Conservation (phyloP, 768 basidiomycete genomes). For the Termitomyces sp. region DNA sequence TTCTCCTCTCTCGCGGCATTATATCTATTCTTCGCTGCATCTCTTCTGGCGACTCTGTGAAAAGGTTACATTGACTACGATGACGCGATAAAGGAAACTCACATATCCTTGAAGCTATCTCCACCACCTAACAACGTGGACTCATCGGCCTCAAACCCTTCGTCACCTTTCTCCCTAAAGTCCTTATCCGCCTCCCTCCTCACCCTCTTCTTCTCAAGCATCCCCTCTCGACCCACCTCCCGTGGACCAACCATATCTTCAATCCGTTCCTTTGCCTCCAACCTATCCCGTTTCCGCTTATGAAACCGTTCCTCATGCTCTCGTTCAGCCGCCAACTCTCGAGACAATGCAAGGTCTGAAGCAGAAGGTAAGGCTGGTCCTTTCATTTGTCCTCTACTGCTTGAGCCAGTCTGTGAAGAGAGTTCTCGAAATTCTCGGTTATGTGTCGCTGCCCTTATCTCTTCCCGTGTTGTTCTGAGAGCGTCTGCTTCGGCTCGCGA, state of each 20-base stretch:
- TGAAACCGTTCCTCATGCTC: conserved; percentile 44
- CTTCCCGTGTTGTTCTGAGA: conserved; percentile 51
- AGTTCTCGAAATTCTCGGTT: conserved; percentile 16
- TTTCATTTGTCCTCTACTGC: conserved; percentile 36
- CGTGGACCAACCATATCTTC: conserved; percentile 82
- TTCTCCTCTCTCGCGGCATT: conserved; percentile 46
- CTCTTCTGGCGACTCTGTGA: conserved; percentile 64
- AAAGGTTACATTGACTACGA: background rate
- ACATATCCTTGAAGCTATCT: conserved; percentile 80
- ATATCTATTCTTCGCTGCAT: conserved; percentile 61
- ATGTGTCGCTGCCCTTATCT: conserved; percentile 48
- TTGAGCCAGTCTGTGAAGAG: conserved; percentile 18
- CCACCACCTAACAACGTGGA: conserved; percentile 76
- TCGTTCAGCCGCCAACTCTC: conserved; percentile 53
- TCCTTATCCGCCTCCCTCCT: conserved; percentile 64
- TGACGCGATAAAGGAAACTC: conserved; percentile 16
- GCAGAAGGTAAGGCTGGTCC: conserved; percentile 68
- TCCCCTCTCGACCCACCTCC: conserved; percentile 74
- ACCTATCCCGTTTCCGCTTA: conserved; percentile 63
- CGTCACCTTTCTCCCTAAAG: conserved; percentile 75
- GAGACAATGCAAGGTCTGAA: conserved; percentile 63
- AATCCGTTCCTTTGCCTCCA: conserved; percentile 59
- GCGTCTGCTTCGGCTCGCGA: conserved; percentile 54
- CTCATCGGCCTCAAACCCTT: conserved; percentile 74
- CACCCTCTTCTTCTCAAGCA: conserved; percentile 81